A percentile compares a stretch with the other conserved stretches of the same genome.
These are phyloP conservation scores for Cryoendolithus antarcticus DNA, from an alignment of 2,329 filamentous ascomycete species.

Conservation along the genomic window DNA sequence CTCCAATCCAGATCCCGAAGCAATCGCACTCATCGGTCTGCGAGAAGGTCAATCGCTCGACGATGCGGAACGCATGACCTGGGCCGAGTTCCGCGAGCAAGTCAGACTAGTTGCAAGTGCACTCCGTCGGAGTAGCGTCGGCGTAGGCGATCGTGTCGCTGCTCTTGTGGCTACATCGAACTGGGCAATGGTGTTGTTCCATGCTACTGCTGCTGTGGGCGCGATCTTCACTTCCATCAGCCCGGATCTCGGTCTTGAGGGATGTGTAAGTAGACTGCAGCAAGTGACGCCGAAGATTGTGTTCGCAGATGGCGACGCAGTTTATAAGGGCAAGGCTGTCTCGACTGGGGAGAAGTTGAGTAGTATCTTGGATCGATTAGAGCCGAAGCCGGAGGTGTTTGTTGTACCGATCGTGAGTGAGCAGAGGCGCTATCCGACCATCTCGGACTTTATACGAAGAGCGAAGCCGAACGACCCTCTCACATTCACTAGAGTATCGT, in stretches of 20 bases:
- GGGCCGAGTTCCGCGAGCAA: slow-evolving; percentile 27
- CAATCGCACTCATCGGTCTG: slow-evolving; percentile 28
- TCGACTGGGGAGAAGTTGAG: slow-evolving; percentile 22
- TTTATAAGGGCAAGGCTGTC: slow-evolving; percentile 28
- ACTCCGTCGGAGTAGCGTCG: slow-evolving; percentile 25
- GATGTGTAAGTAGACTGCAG: slow-evolving; percentile 26
- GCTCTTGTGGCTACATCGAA: slow-evolving; percentile 32
- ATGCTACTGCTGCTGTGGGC: slow-evolving; percentile 30
- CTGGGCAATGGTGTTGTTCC: slow-evolving; percentile 30
- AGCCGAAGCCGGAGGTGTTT: slow-evolving; percentile 15
- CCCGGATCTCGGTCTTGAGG: slow-evolving; percentile 30
- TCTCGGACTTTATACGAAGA: slow-evolving; percentile 23
- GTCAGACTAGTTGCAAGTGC: slow-evolving; percentile 28
- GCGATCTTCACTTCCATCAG: slow-evolving; percentile 33
- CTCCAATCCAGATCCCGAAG: slow-evolving; percentile 23
- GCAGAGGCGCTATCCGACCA: slow-evolving; percentile 12
- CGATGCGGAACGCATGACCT: slow-evolving; percentile 27
- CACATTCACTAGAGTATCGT: slow-evolving; percentile 27
- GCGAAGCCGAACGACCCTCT: slow-evolving; percentile 21
- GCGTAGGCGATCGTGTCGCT: slow-evolving; percentile 27
- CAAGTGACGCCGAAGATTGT: slow-evolving; percentile 30
- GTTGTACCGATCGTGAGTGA: slow-evolving; percentile 17
- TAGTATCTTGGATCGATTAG: slow-evolving; percentile 20
- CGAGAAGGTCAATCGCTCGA: slow-evolving; percentile 26
- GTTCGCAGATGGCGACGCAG: slow-evolving; percentile 29